Base-by-base conservation (phyloP, 2,329 filamentous ascomycete genomes). In the Xenoacremonium recifei region DNA sequence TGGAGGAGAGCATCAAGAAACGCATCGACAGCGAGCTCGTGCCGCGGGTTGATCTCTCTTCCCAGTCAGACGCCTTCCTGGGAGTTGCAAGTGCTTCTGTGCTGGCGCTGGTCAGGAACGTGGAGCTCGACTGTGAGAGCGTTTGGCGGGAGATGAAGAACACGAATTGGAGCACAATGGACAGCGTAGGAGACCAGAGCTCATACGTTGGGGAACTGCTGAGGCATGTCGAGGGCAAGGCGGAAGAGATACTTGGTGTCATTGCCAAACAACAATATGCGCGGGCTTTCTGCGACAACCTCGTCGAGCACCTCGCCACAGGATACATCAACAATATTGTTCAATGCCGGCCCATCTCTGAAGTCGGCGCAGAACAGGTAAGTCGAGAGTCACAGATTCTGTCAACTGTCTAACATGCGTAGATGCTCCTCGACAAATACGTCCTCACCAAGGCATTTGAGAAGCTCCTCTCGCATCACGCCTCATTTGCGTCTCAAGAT, bases 141-240 rank as follows among this genome's bases (percentile, higher is more conserved):
- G 84, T 85, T 13, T 99, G 92, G 93, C 82, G 91, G 42, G 93
- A 97, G 70, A 99, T 99, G 93, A 86, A 85, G 49, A 96, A 96
- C 61, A 95, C 87, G 1, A 87, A 91, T 36, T 99, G 93, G 93
- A 87, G 85, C 64, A 90, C 87, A 50, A 87, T 99, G 74, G 93
- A 97, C 55, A 87, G 79, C 45, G 93, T 96, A 4, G 89, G 89
- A 33, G 93, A 99, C 63, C 90, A 96, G 61, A 96, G 90, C 66
- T 84, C 87, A 0, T 99, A 96, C 56, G 89, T 97, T 19, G 80
- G 82, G 7, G 89, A 95, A 63, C 73, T 99, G 3, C 69, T 96
- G 35, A 79, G 77, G 38, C 80, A 83, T 43, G 77, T 95, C 44
- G 88, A 90, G 59, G 71, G 75, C 4, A 84, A 82, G 50, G 79